Conservation (phyloP, 495 filamentous ascomycete genomes). For the Aspergillus nidulans region DNA sequence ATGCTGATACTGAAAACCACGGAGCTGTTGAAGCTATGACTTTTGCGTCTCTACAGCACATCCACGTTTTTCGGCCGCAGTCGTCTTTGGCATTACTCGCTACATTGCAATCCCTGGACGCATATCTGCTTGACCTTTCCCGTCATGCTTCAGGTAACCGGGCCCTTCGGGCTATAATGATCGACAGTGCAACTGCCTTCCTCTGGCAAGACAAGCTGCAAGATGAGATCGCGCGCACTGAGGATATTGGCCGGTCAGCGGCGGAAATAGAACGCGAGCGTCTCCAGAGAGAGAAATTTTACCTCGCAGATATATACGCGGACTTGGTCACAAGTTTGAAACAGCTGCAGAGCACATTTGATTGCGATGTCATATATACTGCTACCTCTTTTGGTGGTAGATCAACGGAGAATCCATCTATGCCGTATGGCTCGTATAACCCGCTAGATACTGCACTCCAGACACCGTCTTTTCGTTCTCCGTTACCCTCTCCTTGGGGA, state of each 20-base stretch:
- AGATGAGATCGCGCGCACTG: slow-evolving; percentile 41
- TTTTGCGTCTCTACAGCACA: slow-evolving; percentile 36
- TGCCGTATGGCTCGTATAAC: slow-evolving; percentile 16
- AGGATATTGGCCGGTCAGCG: slow-evolving; percentile 31
- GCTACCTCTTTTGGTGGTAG: slow-evolving; percentile 17
- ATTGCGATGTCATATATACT: slow-evolving; percentile 40
- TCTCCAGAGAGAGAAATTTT: slow-evolving; percentile 25
- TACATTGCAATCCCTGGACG: slow-evolving; percentile 43
- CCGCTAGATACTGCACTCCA: slow-evolving; percentile 19
- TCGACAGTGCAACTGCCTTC: slow-evolving; percentile 55
- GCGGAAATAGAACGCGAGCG: slow-evolving; percentile 32
- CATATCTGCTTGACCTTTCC: slow-evolving; percentile 47
- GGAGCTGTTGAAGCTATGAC: slow-evolving; percentile 28
- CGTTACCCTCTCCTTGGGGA: slow-evolving; percentile 47
- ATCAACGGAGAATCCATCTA: slow-evolving; percentile 5
- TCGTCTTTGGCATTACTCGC: slow-evolving; percentile 48
- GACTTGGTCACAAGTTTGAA: slow-evolving; percentile 33
- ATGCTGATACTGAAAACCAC: not conserved
- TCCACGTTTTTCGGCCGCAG: slow-evolving; percentile 54
- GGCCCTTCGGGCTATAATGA: slow-evolving; percentile 43
- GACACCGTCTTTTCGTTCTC: slow-evolving; percentile 33
- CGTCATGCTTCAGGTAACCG: slow-evolving; percentile 46
- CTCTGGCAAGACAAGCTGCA: slow-evolving; percentile 52
- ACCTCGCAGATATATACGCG: slow-evolving; percentile 32
- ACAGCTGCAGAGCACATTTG: slow-evolving; percentile 31